phyloP scores from a whole-genome alignment of 306 rosid genomes.

The Lagenaria siceraria region DNA sequence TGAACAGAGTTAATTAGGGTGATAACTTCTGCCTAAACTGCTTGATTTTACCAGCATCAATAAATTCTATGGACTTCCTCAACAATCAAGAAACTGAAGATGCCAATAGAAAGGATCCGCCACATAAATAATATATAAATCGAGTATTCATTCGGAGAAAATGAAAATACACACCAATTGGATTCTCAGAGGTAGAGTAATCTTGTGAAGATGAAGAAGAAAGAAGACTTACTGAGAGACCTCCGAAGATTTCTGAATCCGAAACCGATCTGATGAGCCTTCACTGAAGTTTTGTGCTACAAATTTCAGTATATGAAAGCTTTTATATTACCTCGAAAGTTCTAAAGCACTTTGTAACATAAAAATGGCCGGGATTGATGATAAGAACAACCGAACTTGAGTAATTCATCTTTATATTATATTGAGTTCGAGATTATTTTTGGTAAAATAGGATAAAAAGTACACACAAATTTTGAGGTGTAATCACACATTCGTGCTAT shows the following conservation, averaged over 20 bases:
- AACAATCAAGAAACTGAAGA: neutral
- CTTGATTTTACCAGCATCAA: neutral
- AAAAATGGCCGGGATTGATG: too few relatives aligned
- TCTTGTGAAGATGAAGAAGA: neutral
- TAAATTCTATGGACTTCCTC: neutral
- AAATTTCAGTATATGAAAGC: neutral
- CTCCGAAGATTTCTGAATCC: neutral
- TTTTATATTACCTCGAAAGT: neutral
- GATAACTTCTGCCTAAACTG: neutral
- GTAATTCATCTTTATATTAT: too few relatives aligned
- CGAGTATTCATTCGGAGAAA: neutral
- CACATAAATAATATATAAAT: neutral
- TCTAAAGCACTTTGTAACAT: neutral
- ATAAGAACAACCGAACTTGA: too few relatives aligned
- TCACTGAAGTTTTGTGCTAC: neutral
- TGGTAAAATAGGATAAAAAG: too few relatives aligned
- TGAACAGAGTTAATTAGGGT: neutral
- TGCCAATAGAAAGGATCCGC: neutral
- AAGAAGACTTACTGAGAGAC: neutral
- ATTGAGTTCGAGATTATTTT: too few relatives aligned
- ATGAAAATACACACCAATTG: neutral
- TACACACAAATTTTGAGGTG: too few relatives aligned
- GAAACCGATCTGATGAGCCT: neutral
- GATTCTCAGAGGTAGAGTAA: neutral
- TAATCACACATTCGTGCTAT: too few relatives aligned